These are phyloP conservation scores for Solanum peruvianum DNA, from an alignment of 257 asterid genomes.

Conservation along the genomic window DNA sequence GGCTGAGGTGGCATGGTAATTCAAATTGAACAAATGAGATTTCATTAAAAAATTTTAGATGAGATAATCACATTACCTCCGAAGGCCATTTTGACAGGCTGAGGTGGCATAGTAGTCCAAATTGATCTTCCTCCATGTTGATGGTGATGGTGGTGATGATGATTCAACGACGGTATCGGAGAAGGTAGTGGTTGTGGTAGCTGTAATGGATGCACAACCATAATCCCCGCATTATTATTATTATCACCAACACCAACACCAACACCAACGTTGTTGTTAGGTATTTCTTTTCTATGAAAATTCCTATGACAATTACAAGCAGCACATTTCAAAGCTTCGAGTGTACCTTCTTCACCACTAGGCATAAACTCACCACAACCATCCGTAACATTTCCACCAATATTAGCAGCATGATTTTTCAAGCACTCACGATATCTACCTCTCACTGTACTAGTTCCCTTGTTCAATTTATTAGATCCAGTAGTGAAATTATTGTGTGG, in stretches of 20 bases:
- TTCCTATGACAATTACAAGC: slow-evolving; percentile 87
- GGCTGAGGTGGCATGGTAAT: slow-evolving; percentile 42
- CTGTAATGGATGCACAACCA: slow-evolving; percentile 49
- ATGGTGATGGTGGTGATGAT: slow-evolving; percentile 5
- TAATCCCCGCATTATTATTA: neutral
- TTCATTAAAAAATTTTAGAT: neutral
- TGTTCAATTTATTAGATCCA: slow-evolving; percentile 33
- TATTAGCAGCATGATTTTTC: slow-evolving; percentile 83
- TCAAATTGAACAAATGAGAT: neutral
- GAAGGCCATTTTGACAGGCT: slow-evolving; percentile 55
- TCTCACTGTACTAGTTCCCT: neutral
- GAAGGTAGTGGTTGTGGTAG: slow-evolving; percentile 43
- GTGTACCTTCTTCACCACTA: slow-evolving; percentile 71
- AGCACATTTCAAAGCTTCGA: slow-evolving; percentile 82
- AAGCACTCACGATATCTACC: slow-evolving; percentile 63
- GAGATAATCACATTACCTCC: slow-evolving; percentile 1
- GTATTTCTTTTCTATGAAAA: slow-evolving; percentile 61
- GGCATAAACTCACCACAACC: slow-evolving; percentile 99
- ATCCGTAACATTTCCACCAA: slow-evolving; percentile 85
- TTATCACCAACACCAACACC: neutral
- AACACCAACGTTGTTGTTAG: neutral
- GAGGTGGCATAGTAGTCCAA: slow-evolving; percentile 26
- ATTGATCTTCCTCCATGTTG: slow-evolving; percentile 9
- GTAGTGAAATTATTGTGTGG: neutral
- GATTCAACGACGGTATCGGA: slow-evolving; percentile 29